Evolutionary conservation across 2,329 filamentous ascomycete genomes (phyloP).

Genomic region (Trichoderma harzianum): DNA sequence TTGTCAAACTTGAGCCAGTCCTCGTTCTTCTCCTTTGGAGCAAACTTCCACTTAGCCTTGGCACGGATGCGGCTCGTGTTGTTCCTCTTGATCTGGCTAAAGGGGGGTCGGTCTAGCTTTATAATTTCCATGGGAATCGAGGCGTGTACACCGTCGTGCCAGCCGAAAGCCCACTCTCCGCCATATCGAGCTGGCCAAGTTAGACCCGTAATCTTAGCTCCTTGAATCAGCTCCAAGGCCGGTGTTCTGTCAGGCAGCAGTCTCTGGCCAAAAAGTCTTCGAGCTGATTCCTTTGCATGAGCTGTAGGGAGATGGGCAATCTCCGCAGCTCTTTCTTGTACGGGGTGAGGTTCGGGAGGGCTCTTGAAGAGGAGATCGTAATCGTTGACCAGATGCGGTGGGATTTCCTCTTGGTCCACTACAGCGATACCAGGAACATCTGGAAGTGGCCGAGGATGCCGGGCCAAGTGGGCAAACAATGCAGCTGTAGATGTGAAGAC

Average conservation of each 20-base stretch:
- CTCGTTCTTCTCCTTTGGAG: constrained; percentile 42
- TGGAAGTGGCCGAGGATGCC: constrained; percentile 53
- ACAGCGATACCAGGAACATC: constrained; percentile 46
- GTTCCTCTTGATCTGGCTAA: constrained; percentile 44
- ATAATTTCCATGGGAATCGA: constrained; percentile 49
- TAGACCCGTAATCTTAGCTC: constrained; percentile 49
- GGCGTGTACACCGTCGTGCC: constrained; percentile 52
- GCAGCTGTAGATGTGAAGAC: constrained; percentile 54
- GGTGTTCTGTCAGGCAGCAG: constrained; percentile 43
- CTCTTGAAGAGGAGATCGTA: constrained; percentile 51
- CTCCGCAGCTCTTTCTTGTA: constrained; percentile 40
- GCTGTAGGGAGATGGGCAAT: constrained; percentile 43
- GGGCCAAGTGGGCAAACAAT: constrained; percentile 51
- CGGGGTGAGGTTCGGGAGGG: constrained; percentile 40
- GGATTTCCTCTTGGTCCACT: constrained; percentile 43
- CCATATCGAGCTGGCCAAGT: constrained; percentile 49
- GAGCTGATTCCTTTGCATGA: constrained; percentile 45
- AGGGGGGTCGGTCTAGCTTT: constrained; percentile 46
- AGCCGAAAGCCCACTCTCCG: constrained; percentile 56
- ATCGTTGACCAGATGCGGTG: constrained; percentile 42
- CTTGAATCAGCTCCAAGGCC: constrained; percentile 46
- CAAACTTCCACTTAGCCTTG: constrained; percentile 52
- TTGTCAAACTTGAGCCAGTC: constrained; percentile 62
- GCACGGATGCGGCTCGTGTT: constrained; percentile 47
- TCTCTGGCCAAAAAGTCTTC: constrained; percentile 46